Conservation (phyloP, 345 rosid genomes). For the Boechera stricta region DNA sequence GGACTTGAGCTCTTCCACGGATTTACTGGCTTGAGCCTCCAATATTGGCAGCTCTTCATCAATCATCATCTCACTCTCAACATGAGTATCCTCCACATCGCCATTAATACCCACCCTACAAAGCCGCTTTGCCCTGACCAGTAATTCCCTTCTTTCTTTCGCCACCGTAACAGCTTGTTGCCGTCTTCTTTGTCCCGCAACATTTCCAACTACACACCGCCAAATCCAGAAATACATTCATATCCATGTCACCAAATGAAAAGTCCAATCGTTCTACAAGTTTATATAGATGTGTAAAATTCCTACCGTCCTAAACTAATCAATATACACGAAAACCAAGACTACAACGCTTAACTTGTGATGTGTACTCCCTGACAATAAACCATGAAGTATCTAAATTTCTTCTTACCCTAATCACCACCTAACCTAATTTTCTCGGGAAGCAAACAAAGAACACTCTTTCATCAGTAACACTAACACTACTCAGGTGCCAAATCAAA, state of each 20-base stretch:
- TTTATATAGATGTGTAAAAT: neutral
- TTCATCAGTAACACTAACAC: constrained; percentile 9
- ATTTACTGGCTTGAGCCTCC: constrained; percentile 67
- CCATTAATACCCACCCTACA: constrained; percentile 77
- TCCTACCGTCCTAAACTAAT: neutral
- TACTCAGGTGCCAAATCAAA: constrained; percentile 19
- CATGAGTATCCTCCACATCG: constrained; percentile 42
- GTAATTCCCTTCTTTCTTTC: constrained; percentile 83
- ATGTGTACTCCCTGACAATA: neutral
- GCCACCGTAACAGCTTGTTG: constrained; percentile 86
- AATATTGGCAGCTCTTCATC: constrained; percentile 79
- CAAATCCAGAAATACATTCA: constrained; percentile 38
- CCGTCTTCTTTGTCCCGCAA: constrained; percentile 85
- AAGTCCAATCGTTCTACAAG: neutral
- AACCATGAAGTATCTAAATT: neutral
- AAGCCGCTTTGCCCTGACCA: constrained; percentile 86
- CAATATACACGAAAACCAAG: constrained; percentile 4
- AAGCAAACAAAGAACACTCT: constrained; percentile 33
- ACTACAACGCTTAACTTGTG: neutral
- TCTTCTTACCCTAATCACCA: constrained; percentile 12
- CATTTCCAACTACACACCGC: constrained; percentile 63
- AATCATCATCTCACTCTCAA: constrained; percentile 71
- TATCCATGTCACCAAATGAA: constrained; percentile 8
- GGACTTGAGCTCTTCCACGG: constrained; percentile 77
- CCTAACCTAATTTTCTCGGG: constrained; percentile 25